Evolutionary conservation across 129 eudicot species (phyloP), one percentile per base, ranked within the genome.

Genomic region (Kitagawia praeruptora): DNA sequence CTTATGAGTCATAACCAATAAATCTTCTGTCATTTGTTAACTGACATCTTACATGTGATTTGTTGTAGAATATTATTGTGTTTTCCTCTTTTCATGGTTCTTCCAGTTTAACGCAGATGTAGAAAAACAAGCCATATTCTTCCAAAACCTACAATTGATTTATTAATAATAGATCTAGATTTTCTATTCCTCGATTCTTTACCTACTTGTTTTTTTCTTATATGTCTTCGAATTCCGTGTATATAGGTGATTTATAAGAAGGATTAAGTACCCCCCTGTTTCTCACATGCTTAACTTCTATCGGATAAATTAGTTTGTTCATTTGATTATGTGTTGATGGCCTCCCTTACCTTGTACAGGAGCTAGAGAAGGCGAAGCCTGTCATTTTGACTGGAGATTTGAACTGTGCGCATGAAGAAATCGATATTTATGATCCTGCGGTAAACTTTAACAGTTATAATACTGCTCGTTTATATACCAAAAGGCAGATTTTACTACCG

Each of bases 351-450:
- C 66, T 86, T 49, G 54, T 84, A 41, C 96, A 96, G 99, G 98
- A 96, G 79, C 98, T 96, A 70, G 99, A 96, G 84, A 89, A 87
- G 90, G 85, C 88, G 69, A 96, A 96, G 85, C 99, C 99, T 75
- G 99, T 96, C 74, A 87, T 96, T 85, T 86, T 96, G 84, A 90
- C 99, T 18, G 99, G 99, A 77, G 99, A 96, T 86, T 83, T 96
- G 72, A 96, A 96, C 82, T 92, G 99, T 81, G 99, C 97, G 41
- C 97, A 92, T 85, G 88, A 96, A 74, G 99, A 96, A 88, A 96
- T 96, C 56, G 99, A 96, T 80, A 96, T 96, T 79, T 92, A 56
- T 84, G 84, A 96, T 82, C 99, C 99, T 64, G 93, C 91, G 0
- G 99, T 92, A 88, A 86, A 86, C 91, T 80, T 75, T 5, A 64